Base-by-base conservation (phyloP, 2,329 filamentous ascomycete species). In the Lojkania enalia region DNA sequence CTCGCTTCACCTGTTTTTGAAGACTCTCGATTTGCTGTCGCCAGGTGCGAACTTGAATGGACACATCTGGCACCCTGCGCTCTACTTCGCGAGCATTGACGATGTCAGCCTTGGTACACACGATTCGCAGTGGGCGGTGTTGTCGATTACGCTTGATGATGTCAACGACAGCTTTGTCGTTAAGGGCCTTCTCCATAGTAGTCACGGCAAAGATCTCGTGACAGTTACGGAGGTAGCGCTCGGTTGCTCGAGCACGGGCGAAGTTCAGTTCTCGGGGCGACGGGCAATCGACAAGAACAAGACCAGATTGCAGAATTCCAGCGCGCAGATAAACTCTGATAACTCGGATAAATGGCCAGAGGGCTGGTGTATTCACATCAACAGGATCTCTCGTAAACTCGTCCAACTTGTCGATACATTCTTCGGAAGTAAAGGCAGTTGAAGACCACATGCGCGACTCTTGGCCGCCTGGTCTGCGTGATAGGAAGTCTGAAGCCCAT, bases 141-240 rank as follows among this genome's bases (percentile, higher is more conserved):
- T 39, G 33, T 9, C 39, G 41, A 32, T 35, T 50, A 7, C 50
- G 44, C 16, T 18, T 21, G 18, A 53, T 36, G 27, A 46, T 44
- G 29, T 53, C 50, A 13, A 15, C 9, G 5, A 53, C 25, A 14
- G 32, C 30, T 5, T 27, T n/a, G 25, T 53, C 50, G 3, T 30
- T 20, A 11, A 42, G 21, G 19, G 48, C 50, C 16, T 31, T 7
- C 12, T 29, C 19, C 20, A 51, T 45, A 4, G 47, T 44, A 2
- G 50, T 48, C 4, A 53, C 48, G 15, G 41, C 48, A 29, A 48
- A 51, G 5, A 53, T 39, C 23, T 51, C 47, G 23, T 51, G 43
- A 40, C 48, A 53, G 19, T 41, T 46, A 5, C 50, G 44, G 7
- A 53, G 38, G 21, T 48, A 51, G 6, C 41, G 21, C 23, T 53